Evolutionary conservation across 1,139 yeast species (phyloP).

Genomic region (Geotrichum australiense): DNA sequence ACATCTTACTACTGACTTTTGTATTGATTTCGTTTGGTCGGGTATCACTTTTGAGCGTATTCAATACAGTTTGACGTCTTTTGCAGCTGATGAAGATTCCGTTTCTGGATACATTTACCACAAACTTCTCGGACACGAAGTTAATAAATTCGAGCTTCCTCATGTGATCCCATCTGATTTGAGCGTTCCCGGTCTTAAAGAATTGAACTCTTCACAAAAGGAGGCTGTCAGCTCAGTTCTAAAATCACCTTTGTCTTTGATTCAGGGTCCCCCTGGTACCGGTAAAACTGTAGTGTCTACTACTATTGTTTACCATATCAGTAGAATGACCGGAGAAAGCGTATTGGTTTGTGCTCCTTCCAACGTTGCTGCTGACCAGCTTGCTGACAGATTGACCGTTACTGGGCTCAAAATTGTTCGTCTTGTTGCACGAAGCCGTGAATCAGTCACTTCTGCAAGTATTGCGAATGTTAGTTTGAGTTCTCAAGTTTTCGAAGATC

Average conservation of each 20-base stretch:
- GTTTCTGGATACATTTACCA: slow-evolving; percentile 76
- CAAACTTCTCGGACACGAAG: slow-evolving; percentile 76
- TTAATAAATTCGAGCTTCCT: slow-evolving; percentile 42
- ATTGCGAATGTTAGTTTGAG: slow-evolving; percentile 28
- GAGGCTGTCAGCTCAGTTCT: slow-evolving; percentile 71
- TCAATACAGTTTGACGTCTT: slow-evolving; percentile 66
- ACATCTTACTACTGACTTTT: slow-evolving; percentile 56
- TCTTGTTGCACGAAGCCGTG: slow-evolving; percentile 68
- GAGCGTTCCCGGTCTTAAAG: slow-evolving; percentile 61
- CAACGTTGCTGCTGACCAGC: slow-evolving; percentile 90
- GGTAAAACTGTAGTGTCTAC: slow-evolving; percentile 96
- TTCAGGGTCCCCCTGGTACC: slow-evolving; percentile 98
- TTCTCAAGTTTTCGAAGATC: slow-evolving; percentile 44
- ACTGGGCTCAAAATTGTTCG: slow-evolving; percentile 74
- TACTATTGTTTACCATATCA: slow-evolving; percentile 72
- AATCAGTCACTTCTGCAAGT: slow-evolving; percentile 31
- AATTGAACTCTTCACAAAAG: slow-evolving; percentile 68
- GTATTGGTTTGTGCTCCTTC: slow-evolving; percentile 93
- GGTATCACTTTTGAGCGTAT: slow-evolving; percentile 77
- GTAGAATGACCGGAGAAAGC: slow-evolving; percentile 49
- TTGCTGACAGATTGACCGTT: slow-evolving; percentile 60
- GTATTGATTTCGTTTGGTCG: slow-evolving; percentile 88
- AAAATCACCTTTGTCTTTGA: slow-evolving; percentile 69
- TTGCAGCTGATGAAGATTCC: slow-evolving; percentile 66
- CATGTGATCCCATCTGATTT: slow-evolving; percentile 45